These are phyloP conservation scores for Coniochaeta prunicola DNA, from an alignment of 2,329 filamentous ascomycete species.

Conservation along the genomic window DNA sequence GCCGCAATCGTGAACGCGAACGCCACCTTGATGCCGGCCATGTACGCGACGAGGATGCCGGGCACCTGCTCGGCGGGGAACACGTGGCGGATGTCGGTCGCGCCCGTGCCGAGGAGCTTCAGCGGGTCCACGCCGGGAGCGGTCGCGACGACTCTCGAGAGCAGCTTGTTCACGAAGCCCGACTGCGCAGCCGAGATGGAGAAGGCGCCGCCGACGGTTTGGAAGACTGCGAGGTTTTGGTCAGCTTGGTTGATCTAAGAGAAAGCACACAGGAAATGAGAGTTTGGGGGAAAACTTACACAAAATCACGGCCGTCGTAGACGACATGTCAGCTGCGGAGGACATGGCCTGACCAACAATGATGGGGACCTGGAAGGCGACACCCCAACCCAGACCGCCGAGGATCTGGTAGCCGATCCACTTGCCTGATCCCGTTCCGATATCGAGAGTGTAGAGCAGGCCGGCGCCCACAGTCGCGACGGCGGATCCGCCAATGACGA, in stretches of 20 bases:
- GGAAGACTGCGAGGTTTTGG: slow-evolving; percentile 20
- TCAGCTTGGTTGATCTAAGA: neutral
- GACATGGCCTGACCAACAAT: slow-evolving; percentile 29
- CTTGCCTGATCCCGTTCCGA: slow-evolving; percentile 20
- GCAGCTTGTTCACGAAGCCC: slow-evolving; percentile 27
- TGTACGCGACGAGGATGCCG: slow-evolving; percentile 51
- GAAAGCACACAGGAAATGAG: neutral
- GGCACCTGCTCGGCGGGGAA: slow-evolving; percentile 39
- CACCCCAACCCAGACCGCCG: slow-evolving; percentile 35
- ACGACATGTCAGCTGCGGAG: slow-evolving; percentile 17
- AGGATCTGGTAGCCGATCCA: slow-evolving; percentile 44
- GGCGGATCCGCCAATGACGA: slow-evolving; percentile 28
- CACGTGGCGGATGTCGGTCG: slow-evolving; percentile 41
- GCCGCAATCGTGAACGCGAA: slow-evolving; percentile 44
- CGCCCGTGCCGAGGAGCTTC: slow-evolving; percentile 28
- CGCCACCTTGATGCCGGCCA: slow-evolving; percentile 50
- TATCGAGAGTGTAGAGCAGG: slow-evolving; percentile 28
- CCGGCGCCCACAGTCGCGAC: slow-evolving; percentile 28
- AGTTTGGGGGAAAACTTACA: slow-evolving; percentile 12
- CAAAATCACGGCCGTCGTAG: slow-evolving; percentile 19
- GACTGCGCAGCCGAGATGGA: slow-evolving; percentile 34
- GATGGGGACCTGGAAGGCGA: slow-evolving; percentile 36
- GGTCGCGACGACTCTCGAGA: slow-evolving; percentile 13
- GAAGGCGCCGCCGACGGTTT: slow-evolving; percentile 36
- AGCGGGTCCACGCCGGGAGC: slow-evolving; percentile 23